These are phyloP conservation scores for Dovyalis caffra DNA, from an alignment of 345 rosid species.

Conservation along the genomic window DNA sequence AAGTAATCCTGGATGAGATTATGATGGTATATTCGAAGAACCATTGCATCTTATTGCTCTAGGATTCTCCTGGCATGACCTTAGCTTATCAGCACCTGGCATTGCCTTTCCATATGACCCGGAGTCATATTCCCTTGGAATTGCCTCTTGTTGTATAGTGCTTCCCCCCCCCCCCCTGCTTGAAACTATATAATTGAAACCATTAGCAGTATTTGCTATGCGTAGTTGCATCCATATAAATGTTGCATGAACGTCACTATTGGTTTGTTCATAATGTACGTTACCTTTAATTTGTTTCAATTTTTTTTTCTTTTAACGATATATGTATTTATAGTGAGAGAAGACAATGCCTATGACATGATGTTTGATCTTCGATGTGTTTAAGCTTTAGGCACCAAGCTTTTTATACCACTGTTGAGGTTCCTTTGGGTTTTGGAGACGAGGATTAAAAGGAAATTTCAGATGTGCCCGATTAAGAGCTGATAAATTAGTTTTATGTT, in stretches of 20 bases:
- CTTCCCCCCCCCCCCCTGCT: neutral
- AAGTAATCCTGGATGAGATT: constrained; percentile 1
- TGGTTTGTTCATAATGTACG: no score
- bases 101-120: neutral
- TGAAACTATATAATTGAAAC: neutral
- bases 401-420: neutral
- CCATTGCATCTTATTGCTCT: neutral
- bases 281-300: no score
- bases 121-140: neutral
- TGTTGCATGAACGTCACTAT: neutral
- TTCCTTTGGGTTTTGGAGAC: neutral
- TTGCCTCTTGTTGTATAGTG: neutral
- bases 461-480: neutral
- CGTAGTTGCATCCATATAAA: neutral
- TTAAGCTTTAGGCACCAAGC: no score
- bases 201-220: neutral
- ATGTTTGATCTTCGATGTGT: neutral
- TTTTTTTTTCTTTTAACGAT: no score
- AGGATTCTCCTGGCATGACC: neutral
- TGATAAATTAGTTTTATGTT: no score
- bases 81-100: neutral
- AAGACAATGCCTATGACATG: neutral
- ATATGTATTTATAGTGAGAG: no score
- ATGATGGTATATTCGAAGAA: neutral
- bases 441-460: neutral